Base-by-base conservation (phyloP, 768 basidiomycete genomes). In the Russula sp. region DNA sequence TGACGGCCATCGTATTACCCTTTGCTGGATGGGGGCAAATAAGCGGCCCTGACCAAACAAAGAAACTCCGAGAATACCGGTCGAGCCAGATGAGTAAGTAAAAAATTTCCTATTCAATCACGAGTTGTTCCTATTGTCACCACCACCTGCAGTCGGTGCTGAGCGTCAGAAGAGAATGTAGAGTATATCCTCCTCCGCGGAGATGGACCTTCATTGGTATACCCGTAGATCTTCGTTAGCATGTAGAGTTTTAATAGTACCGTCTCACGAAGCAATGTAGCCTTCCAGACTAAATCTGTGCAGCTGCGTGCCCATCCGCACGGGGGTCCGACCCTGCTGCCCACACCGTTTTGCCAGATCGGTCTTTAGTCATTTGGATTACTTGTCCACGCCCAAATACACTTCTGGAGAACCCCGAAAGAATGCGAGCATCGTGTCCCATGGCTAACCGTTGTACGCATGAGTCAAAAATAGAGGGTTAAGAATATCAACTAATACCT, bases 261-360 rank as follows among this genome's bases (percentile, higher is more conserved):
- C 34, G 7, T 48, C 54, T 56, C 20, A 22, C 38, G 9, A 35
- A 20, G 5, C 9, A 22, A 22, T 16, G 25, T 29, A 38, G 11
- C 18, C 7, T 43, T 35, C 7, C 14, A 9, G 2, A 14, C 47
- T 53, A 64, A 42, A 95, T 92, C 70, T 97, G 92, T 18, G 87
- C 83, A 20, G 81, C 83, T 39, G 93, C 95, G 69, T 92, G 88
- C 14, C 94, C 94, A 72, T 96, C 94, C 18, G 82, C 89, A 39
- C 94, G 83, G 59, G 82, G 83, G 72, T 99, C 97, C 5, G 89
- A 93, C 7, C 95, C 96, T 25, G 91, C 96, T 1, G 90, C 94
- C 97, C 97, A 98, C 5, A 95, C 88, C n/a, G 80, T 75, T 71
- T 74, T 77, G 14, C 91, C 90, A 34, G 84, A 83, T 50, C 74